Conservation (phyloP, 2,329 filamentous ascomycete species). For the Monilinia laxa region DNA sequence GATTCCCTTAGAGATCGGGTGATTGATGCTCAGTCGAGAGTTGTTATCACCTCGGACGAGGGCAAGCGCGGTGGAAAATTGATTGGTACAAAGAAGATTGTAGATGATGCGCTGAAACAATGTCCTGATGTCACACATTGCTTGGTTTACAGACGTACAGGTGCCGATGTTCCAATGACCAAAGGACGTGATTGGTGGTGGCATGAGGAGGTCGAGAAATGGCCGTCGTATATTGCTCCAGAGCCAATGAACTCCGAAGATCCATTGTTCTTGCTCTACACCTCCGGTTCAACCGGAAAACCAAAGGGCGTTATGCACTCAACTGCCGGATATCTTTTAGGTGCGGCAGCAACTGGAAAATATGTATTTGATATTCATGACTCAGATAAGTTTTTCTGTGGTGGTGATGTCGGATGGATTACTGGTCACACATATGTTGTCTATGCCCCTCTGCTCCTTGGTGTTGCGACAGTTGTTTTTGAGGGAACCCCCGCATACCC, state of each 20-base stretch:
- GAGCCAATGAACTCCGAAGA: conserved; percentile 92
- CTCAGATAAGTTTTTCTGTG: conserved; percentile 92
- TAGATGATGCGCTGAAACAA: conserved; percentile 94
- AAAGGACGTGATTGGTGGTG: conserved; percentile 91
- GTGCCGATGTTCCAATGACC: conserved; percentile 88
- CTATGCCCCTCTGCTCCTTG: conserved; percentile 89
- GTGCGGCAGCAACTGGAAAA: conserved; percentile 90
- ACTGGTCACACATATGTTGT: conserved; percentile 98
- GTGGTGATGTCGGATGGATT: conserved; percentile 98
- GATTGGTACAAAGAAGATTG: conserved; percentile 98
- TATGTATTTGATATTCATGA: conserved; percentile 99
- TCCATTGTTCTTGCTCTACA: conserved; percentile 96
- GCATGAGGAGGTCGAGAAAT: conserved; percentile 98
- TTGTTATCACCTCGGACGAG: conserved; percentile 96
- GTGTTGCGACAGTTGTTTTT: conserved; percentile 93
- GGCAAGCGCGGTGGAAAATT: conserved; percentile 96
- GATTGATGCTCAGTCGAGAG: conserved; percentile 83
- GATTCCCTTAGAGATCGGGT: conserved; percentile 96
- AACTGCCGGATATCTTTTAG: conserved; percentile 90
- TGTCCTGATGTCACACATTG: conserved; percentile 84
- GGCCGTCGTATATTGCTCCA: conserved; percentile 86
- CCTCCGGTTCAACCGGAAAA: conserved; percentile 95
- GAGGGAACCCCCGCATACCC: conserved; percentile 97
- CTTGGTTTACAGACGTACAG: conserved; percentile 93
- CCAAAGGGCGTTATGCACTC: conserved; percentile 99